phyloP scores from a whole-genome alignment of 495 filamentous ascomycete species.

The Tricharina praecox region DNA sequence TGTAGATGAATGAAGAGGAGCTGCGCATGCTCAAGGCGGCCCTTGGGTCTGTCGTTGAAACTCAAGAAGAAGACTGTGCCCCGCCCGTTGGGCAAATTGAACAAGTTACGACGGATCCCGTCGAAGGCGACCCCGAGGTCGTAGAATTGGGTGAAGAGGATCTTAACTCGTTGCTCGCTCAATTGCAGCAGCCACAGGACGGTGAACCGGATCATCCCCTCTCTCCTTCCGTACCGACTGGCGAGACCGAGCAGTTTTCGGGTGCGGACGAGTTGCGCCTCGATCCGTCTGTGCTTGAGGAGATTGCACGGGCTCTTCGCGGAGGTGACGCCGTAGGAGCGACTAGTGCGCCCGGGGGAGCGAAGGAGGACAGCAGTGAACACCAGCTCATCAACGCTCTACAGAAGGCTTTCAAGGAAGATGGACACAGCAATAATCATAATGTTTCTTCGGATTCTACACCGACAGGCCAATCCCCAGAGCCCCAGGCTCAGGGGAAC shows the following conservation, averaged over 20 bases:
- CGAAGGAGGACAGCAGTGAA: neutral
- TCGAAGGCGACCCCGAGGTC: neutral
- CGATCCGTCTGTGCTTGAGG: neutral
- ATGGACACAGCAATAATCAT: neutral
- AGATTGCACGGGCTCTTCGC: neutral
- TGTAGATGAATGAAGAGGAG: slow-evolving; percentile 19
- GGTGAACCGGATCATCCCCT: neutral
- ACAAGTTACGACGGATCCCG: too few species aligned
- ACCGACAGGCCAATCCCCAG: neutral
- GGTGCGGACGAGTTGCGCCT: neutral
- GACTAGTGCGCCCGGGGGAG: neutral
- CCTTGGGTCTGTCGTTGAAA: neutral
- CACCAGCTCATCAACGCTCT: too few species aligned
- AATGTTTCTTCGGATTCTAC: neutral
- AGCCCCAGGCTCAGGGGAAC: too few species aligned
- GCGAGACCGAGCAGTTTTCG: neutral
- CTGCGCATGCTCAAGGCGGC: slow-evolving; percentile 15
- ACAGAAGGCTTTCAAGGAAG: neutral
- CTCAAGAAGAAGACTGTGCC: neutral
- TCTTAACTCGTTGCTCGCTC: neutral
- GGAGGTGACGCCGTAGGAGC: neutral
- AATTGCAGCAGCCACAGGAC: neutral
- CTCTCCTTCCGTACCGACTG: neutral
- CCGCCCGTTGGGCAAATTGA: slow-evolving; percentile 5
- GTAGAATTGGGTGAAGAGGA: neutral